These are phyloP conservation scores for Calonectria pauciramosa DNA, from an alignment of 2,329 filamentous ascomycete genomes.

Conservation along the genomic window DNA sequence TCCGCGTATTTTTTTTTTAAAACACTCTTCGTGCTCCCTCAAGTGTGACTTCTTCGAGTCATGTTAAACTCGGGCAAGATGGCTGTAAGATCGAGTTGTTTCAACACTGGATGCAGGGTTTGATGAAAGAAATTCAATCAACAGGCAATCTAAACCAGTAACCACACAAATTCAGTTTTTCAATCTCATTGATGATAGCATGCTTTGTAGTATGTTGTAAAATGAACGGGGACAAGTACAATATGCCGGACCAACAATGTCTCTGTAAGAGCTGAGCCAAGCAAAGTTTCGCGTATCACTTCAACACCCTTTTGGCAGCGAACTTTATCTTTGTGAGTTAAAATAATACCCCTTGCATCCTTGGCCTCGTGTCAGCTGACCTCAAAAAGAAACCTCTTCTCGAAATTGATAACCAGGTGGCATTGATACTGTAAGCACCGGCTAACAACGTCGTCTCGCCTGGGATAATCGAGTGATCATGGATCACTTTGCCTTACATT, in stretches of 20 bases:
- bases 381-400: too few species aligned
- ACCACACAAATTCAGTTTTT: not conserved
- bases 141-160: not conserved
- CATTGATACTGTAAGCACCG: too few species aligned
- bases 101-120: not conserved
- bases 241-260: not conserved
- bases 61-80: not conserved
- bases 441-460: too few species aligned
- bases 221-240: not conserved
- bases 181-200: not conserved
- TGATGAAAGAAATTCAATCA: not conserved
- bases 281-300: not conserved
- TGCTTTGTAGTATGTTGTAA: not conserved
- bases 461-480: too few species aligned
- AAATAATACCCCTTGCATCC: not conserved
- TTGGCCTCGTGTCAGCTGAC: not conserved
- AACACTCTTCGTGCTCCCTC: not conserved
- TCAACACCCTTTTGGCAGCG: not conserved
- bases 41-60: not conserved
- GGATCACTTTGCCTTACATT: too few species aligned
- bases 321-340: not conserved
- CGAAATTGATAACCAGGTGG: too few species aligned
- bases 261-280: not conserved
- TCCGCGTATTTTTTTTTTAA: not conserved
- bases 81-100: not conserved